Base-by-base conservation (phyloP, 164 flowering plant species). In the Kalanchoe fedtschenkoi region DNA sequence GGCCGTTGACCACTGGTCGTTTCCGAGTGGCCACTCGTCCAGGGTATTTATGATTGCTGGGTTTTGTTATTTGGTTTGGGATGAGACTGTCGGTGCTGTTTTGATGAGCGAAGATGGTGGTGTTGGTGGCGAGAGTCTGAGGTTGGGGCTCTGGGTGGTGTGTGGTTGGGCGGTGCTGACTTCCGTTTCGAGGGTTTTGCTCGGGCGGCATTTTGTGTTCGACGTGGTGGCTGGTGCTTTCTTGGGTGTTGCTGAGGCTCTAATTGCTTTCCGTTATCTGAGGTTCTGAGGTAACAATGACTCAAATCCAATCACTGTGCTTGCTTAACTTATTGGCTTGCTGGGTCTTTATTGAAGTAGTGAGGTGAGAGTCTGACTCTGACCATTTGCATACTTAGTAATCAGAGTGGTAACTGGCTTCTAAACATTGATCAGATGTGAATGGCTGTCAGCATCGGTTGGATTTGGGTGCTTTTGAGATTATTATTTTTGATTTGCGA, bases 11-110 rank as follows among this genome's bases (percentile, higher is more conserved):
- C 87, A 85, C 69, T 91, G 82, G 87, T 91, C 91, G 22, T 91
- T 88, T 70, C 97, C 97, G 16, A 81, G 89, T 47, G 97, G 98
- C 11, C 96, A 93, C 63, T 73, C 90, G 26, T 85, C 97, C 26
- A 75, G 97, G 53, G 95, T 86, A 41, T 88, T 66, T 70, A 78
- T 83, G 69, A 66, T 88, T 22, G 87, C 97, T 14, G 60, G 78
- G 2, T 69, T 80, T 38, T 58, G 75, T 62, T 74, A 22, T 58
- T 77, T 84, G 8, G 70, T 70, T 4, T 62, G 60, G 15, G 69
- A 24, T 16, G 59, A 60, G 58, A 51, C 26, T 51, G 58, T 80
- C 22, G 35, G 10, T 4, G 70, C 59, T n/a, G 69, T 57, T 5
- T 34, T 68, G 69, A 34, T 60, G 22, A 42, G 14, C 0, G 24